Conservation (phyloP, 2,329 filamentous ascomycete species). For the Furcasterigmium sp. region DNA sequence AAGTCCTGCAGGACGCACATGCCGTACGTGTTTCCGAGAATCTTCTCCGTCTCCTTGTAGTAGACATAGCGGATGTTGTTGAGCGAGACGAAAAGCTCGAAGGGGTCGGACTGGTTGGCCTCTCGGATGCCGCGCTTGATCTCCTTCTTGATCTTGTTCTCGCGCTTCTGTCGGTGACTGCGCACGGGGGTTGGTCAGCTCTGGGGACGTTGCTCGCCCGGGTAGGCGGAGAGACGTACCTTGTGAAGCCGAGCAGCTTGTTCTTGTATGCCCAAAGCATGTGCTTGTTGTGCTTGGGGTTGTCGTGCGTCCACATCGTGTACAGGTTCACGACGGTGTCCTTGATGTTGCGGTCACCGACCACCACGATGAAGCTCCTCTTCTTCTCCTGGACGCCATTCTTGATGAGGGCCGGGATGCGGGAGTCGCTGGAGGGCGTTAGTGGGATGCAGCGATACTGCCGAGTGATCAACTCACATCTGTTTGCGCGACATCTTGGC, state of each 20-base stretch:
- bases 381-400: constrained; percentile 96
- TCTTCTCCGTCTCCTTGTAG: constrained; percentile 99
- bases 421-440: constrained; percentile 61
- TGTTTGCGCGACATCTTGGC: constrained; percentile 55
- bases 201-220: no score
- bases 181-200: constrained; percentile 9
- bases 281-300: constrained; percentile 85
- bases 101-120: constrained; percentile 87
- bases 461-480: constrained; percentile 34
- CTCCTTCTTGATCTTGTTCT: constrained; percentile 97
- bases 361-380: constrained; percentile 94
- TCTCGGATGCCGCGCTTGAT: constrained; percentile 93
- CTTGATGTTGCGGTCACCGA: constrained; percentile 80
- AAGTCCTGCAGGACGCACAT: constrained; percentile 99
- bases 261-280: constrained; percentile 99
- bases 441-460: constrained; percentile 2
- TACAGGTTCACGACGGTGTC: constrained; percentile 93
- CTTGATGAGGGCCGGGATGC: constrained; percentile 83
- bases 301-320: constrained; percentile 84
- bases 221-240: constrained; percentile 31
- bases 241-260: constrained; percentile 89
- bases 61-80: constrained; percentile 98
- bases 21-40: constrained; percentile 94
- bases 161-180: constrained; percentile 94
- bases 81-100: constrained; percentile 93